Conservation (phyloP, 371 early-diverging fungal species). For the Mortierella sp. region DNA sequence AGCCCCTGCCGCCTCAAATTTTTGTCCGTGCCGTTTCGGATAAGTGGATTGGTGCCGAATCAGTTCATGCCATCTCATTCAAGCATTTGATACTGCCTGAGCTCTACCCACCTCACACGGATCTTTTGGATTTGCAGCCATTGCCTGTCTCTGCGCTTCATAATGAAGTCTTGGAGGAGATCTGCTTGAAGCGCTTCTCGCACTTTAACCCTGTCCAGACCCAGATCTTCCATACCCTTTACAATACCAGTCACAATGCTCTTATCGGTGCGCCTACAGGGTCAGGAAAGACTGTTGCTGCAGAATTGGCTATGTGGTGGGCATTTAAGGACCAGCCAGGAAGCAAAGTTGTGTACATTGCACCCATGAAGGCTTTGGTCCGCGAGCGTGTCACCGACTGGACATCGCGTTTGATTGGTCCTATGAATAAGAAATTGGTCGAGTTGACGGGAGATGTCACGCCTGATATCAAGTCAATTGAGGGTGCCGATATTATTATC, state of each 20-base stretch:
- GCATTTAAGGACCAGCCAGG: conserved; percentile 74
- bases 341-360: conserved; percentile 97
- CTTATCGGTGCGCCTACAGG: conserved; percentile 99
- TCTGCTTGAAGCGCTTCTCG: conserved; percentile 83
- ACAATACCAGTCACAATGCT: conserved; percentile 87
- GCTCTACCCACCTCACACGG: conserved; percentile 87
- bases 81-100: conserved; percentile 90
- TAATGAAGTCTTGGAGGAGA: conserved; percentile 82
- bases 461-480: conserved; percentile 88
- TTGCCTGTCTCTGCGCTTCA: conserved; percentile 88
- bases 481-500: conserved; percentile 94
- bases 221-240: conserved; percentile 96
- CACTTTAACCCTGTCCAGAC: conserved; percentile 99
- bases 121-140: conserved; percentile 90
- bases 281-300: conserved; percentile 98
- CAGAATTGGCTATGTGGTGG: conserved; percentile 93
- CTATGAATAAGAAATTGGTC: conserved; percentile 85
- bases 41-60: conserved; percentile 94
- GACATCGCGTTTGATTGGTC: conserved; percentile 79
- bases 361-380: conserved; percentile 99
- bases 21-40: conserved; percentile 93
- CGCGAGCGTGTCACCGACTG: conserved; percentile 96
- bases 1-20: conserved; percentile 90
- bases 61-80: conserved; percentile 87
- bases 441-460: conserved; percentile 99